Evolutionary conservation across 768 basidiomycete species (phyloP), one percentile per base, ranked within the genome.

Genomic region (Lyophyllum decastes): DNA sequence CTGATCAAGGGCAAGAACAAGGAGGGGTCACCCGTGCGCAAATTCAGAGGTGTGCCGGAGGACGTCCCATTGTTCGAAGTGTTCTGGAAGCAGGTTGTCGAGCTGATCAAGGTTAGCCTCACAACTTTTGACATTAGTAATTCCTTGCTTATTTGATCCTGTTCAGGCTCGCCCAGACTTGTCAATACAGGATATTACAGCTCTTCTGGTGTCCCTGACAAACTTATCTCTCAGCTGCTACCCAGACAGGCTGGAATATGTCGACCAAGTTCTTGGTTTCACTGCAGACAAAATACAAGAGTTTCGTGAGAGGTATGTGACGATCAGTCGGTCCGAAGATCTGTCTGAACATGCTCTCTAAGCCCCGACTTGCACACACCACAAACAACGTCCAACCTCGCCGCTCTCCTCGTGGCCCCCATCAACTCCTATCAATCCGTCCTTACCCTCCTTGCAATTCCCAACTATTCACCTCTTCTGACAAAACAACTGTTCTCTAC

Each of bases 21-120:
- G 70, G 90, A 85, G 47, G 77, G 70, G 0, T 58, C 72, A 14
- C 74, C 80, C 43, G 82, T 86, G 34, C 85, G 81, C 66, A 97
- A 95, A 73, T 98, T 97, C 78, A 79, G 97, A 70, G 97, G 97
- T 19, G 87, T 98, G 43, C 97, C 97, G 8, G 92, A 95, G 69
- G 83, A 98, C 62, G 97, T 97, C 22, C 92, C 90, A 68, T 74
- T 99, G 51, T 99, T 99, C 61, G 97, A 99, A 69, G 95, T 98
- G 11, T 99, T 98, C 71, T 99, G 97, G 96, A 88, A 91, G 61
- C 97, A 99, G 70, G 94, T 98, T 5, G 95, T 98, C 11, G 90
- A 97, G 70, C 84, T 99, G 25, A 95, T 99, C 79, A 97, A 95
- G 85, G 95, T 93, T 22, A 5, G 49, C 48, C 8, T 12, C 4